Evolutionary conservation across 345 rosid species (phyloP), one percentile per base, ranked within the genome.

Genomic region (Ricinus communis): DNA sequence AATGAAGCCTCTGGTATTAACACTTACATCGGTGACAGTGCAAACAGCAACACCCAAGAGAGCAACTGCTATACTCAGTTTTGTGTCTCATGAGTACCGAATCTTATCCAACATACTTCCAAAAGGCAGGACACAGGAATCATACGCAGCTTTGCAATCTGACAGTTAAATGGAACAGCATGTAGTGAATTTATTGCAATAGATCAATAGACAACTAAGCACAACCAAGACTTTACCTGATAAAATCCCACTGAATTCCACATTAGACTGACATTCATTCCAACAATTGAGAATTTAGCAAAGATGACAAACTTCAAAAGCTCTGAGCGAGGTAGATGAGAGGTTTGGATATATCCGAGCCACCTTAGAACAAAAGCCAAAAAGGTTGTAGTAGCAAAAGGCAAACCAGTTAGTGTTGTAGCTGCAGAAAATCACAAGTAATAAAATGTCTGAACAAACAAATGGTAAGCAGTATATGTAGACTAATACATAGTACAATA

Each of bases 201-300:
- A 47, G 43, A 77, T 43, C 47, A 43, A 43, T 43, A 52, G 25
- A 67, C 19, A 46, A 10, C 28, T 30, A 18, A 27, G 49, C 22
- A 41, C 56, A 41, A 31, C 43, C 59, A 33, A 0, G 33, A 54
- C 58, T 79, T 73, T 68, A 88, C 99, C 97, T 96, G 98, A 82
- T 96, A 96, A 76, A 96, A 96, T 36, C 99, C 99, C 22, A 96
- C 99, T 22, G 98, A 93, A 46, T 93, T 96, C 99, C 97, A 96
- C 99, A 96, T 93, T 61, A 96, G 81, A 78, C 99, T 96, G 57
- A 96, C 94, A 58, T 96, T 96, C 99, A 96, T 96, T 71, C 99
- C 98, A 83, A 96, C 97, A 45, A 96, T 91, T 11, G 99, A 96
- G 82, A 91, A 96, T 81, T 93, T 96, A 28, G 97, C 99, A 63